A percentile compares a stretch with the other conserved stretches of the same genome.
Evolutionary conservation across 345 rosid genomes (phyloP).

Genomic region (Ailanthus altissimus): DNA sequence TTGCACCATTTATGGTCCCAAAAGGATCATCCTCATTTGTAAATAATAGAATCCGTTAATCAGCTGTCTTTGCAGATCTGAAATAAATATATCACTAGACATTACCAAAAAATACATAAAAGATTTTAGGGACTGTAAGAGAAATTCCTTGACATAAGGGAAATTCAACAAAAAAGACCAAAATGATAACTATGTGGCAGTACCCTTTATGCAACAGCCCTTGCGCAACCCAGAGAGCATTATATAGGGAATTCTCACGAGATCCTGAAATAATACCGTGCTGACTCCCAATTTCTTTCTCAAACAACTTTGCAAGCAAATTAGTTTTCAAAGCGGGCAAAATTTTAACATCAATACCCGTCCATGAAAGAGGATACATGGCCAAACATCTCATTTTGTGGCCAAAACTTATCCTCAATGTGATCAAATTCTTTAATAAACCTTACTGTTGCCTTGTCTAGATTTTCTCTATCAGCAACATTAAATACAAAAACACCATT

Average conservation of each 20-base stretch:
- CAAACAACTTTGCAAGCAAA: slow-evolving; percentile 64
- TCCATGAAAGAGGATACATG: neutral
- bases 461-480: slow-evolving; percentile 71
- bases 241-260: slow-evolving; percentile 88
- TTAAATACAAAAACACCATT: slow-evolving; percentile 75
- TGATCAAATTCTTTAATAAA: slow-evolving; percentile 74
- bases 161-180: slow-evolving; percentile 5
- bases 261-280: slow-evolving; percentile 80
- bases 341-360: neutral
- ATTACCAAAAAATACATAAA: slow-evolving; percentile 20
- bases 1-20: slow-evolving; percentile 68
- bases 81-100: slow-evolving; percentile 21
- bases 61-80: slow-evolving; percentile 88
- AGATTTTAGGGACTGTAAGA: slow-evolving; percentile 1
- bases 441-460: slow-evolving; percentile 89
- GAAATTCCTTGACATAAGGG: neutral
- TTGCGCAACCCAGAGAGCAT: slow-evolving; percentile 98
- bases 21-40: slow-evolving; percentile 97
- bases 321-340: slow-evolving; percentile 15
- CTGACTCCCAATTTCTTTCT: slow-evolving; percentile 80
- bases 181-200: slow-evolving; percentile 6
- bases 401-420: slow-evolving; percentile 58
- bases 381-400: neutral
- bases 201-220: slow-evolving; percentile 97
- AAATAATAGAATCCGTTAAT: slow-evolving; percentile 77